These are phyloP conservation scores for Carex littledalei DNA, from an alignment of 176 grass and related monocot species.

Conservation along the genomic window DNA sequence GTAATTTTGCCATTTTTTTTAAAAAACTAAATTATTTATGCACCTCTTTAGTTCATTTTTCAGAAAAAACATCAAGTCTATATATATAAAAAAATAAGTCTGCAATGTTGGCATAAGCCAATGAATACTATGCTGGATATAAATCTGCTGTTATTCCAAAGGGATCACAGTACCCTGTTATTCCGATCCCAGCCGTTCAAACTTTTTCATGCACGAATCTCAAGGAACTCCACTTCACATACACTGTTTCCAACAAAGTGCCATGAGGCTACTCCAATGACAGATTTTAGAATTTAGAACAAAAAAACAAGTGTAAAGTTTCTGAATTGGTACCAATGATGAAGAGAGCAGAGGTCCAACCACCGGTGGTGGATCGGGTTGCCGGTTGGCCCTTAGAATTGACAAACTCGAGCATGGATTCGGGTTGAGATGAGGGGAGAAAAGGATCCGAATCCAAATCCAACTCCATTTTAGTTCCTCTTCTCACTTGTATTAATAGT, in stretches of 20 bases:
- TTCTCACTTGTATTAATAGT: not conserved
- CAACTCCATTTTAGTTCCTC: not conserved
- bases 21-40: too few relatives aligned
- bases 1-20: too few relatives aligned
- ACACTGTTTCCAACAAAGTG: not conserved
- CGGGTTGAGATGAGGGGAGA: not conserved
- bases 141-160: too few relatives aligned
- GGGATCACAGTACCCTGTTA: too few relatives aligned
- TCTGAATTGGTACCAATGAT: conserved; percentile 48
- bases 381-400: conserved; percentile 42
- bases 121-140: not conserved
- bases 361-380: conserved; percentile 46
- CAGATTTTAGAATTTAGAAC: not conserved
- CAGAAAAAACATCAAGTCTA: not conserved
- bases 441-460: conserved; percentile 1
- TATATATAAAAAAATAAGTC: not conserved
- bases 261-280: not conserved
- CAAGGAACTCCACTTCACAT: not conserved
- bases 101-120: not conserved
- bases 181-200: too few relatives aligned
- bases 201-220: too few relatives aligned
- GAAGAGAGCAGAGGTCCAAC: conserved; percentile 68
- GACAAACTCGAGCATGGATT: conserved; percentile 27
- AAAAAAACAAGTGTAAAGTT: not conserved
- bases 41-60: not conserved